phyloP scores from a whole-genome alignment of 2,329 filamentous ascomycete genomes.

The Alternaria alternata region DNA sequence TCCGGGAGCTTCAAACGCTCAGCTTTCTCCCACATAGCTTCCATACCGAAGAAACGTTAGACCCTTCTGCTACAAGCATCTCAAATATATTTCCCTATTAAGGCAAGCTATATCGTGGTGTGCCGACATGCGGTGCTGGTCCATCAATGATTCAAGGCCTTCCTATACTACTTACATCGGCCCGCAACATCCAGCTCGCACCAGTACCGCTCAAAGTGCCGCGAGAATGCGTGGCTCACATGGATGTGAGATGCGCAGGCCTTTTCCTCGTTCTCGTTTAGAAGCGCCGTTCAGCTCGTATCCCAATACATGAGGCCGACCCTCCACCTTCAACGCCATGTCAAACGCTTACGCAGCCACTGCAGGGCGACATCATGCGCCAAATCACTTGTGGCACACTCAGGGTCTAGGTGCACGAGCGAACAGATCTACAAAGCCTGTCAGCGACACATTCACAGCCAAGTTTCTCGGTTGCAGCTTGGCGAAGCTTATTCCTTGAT shows the following conservation, averaged over 20 bases:
- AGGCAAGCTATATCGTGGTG: not conserved
- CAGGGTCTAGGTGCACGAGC: not conserved
- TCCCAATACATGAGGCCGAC: not conserved
- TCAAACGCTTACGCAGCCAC: conserved; percentile 21
- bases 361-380: conserved; percentile 24
- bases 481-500: conserved; percentile 35
- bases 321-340: not conserved
- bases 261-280: not conserved
- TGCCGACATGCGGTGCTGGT: not conserved
- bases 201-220: not conserved
- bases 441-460: conserved; percentile 28
- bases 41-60: not conserved
- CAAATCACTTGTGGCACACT: conserved; percentile 22
- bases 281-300: not conserved
- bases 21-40: not conserved
- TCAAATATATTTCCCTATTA: not conserved
- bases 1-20: not conserved
- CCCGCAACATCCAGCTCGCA: not conserved
- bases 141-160: not conserved
- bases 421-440: conserved; percentile 3
- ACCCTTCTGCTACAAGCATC: not conserved
- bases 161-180: not conserved
- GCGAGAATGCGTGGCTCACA: not conserved
- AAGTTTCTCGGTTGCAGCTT: conserved; percentile 35
- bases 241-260: not conserved